A percentile compares a stretch with the other conserved stretches of the same genome.
Conservation (phyloP, 176 grass and related monocot species). For the Paspalum vaginatum region DNA sequence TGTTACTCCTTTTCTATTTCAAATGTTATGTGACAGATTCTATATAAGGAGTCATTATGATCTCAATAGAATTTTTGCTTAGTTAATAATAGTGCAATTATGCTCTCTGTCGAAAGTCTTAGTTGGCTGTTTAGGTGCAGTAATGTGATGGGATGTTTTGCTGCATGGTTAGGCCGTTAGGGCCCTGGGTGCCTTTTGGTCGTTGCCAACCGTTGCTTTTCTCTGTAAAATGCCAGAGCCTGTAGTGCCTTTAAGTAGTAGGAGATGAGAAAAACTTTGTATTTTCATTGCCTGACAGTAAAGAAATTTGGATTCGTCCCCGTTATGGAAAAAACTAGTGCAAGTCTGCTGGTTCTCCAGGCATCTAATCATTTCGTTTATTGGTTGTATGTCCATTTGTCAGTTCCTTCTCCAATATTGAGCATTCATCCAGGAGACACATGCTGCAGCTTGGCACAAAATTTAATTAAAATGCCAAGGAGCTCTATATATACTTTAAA, state of each 20-base stretch:
- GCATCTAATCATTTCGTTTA: not conserved
- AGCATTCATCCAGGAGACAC: not conserved
- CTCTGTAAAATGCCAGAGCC: too few relatives aligned
- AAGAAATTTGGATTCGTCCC: too few relatives aligned
- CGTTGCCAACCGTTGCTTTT: too few relatives aligned
- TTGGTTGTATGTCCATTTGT: not conserved
- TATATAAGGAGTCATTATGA: not conserved
- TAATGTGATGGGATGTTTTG: too few relatives aligned
- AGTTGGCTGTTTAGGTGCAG: too few relatives aligned
- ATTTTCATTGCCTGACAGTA: too few relatives aligned
- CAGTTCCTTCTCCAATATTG: not conserved
- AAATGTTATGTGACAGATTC: not conserved
- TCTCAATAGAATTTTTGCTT: conserved; percentile 26
- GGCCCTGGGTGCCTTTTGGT: too few relatives aligned
- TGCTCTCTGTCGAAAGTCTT: too few relatives aligned
- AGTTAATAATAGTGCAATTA: not conserved
- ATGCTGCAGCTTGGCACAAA: not conserved
- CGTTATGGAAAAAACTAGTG: not conserved
- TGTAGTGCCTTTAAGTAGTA: too few relatives aligned
- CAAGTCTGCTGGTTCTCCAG: not conserved
- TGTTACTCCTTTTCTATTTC: conserved; percentile 14
- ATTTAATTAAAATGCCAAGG: conserved; percentile 5
- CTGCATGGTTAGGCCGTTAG: too few relatives aligned
- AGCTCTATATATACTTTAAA: not conserved
- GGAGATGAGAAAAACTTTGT: too few relatives aligned